phyloP scores from a whole-genome alignment of 257 asterid genomes.

The Nicotiana obtusifolia region DNA sequence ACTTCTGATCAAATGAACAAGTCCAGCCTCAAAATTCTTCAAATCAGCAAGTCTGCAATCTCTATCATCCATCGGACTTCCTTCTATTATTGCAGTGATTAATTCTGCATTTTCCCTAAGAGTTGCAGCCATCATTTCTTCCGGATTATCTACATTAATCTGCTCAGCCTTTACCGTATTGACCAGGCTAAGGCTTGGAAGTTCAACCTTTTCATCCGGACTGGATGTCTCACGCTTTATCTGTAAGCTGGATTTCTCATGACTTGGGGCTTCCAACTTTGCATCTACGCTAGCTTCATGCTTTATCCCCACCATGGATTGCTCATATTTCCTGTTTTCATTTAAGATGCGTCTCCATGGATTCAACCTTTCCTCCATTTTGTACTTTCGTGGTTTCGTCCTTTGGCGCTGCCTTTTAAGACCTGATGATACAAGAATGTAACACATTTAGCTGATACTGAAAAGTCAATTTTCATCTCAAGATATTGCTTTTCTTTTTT shows the following conservation, averaged over 20 bases:
- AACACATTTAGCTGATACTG: not conserved
- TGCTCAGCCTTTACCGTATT: conserved; percentile 22
- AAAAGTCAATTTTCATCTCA: not conserved
- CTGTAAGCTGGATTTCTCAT: not conserved
- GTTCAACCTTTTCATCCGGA: conserved; percentile 17
- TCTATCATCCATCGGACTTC: conserved; percentile 38
- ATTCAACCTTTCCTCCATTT: conserved; percentile 36
- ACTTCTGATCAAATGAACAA: conserved; percentile 40
- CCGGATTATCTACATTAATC: conserved; percentile 20
- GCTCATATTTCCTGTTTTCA: conserved; percentile 38
- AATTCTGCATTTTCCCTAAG: conserved; percentile 44
- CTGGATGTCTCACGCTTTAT: not conserved
- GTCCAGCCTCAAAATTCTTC: conserved; percentile 39
- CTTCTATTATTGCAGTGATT: conserved; percentile 48
- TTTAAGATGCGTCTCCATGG: conserved; percentile 65
- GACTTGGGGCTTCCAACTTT: not conserved
- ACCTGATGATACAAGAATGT: conserved; percentile 29
- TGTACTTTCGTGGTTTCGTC: conserved; percentile 43
- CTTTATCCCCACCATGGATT: conserved; percentile 19
- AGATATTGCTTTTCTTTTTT: not conserved
- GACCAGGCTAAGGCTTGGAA: conserved; percentile 4
- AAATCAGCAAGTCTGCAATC: conserved; percentile 39
- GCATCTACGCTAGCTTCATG: conserved; percentile 15
- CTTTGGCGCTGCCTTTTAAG: conserved; percentile 54
- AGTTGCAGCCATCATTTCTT: conserved; percentile 44